phyloP scores from a whole-genome alignment of 2,329 filamentous ascomycete species.

The Lachnellula occidentalis region DNA sequence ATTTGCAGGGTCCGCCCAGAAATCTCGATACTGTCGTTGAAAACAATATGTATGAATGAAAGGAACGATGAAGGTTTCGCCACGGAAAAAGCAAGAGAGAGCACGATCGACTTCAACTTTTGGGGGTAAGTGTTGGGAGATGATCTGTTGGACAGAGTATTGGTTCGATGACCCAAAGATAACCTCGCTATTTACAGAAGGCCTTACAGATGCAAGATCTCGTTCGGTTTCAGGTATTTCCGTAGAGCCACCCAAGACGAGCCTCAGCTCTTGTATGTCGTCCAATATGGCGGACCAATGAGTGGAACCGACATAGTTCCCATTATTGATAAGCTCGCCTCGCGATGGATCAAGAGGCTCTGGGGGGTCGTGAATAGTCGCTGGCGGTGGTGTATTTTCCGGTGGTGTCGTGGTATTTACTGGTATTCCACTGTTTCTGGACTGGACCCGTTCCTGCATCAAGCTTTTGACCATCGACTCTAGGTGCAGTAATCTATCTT shows the following conservation, averaged over 20 bases:
- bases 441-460: constrained; percentile 6
- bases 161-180: constrained; percentile 14
- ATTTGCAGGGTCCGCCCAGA: constrained; percentile 13
- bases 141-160: constrained; percentile 12
- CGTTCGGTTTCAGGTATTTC: neutral
- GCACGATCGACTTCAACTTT: constrained; percentile 17
- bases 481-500: constrained; percentile 13
- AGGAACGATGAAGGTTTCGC: constrained; percentile 13
- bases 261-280: constrained; percentile 20
- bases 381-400: neutral
- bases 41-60: constrained; percentile 22
- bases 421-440: neutral
- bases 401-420: constrained; percentile 11
- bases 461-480: constrained; percentile 15
- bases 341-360: neutral
- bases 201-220: neutral
- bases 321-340: neutral
- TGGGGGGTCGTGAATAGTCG: neutral
- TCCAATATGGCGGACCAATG: constrained; percentile 23
- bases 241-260: constrained; percentile 1
- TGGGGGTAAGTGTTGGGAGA: constrained; percentile 17
- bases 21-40: constrained; percentile 20
- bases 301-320: constrained; percentile 14
- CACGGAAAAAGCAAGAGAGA: constrained; percentile 18
- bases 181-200: constrained; percentile 1